A percentile compares a stretch with the other conserved stretches of the same genome.
Conservation (phyloP, 352 stramenopile species). For the Blastocystis sp. region DNA sequence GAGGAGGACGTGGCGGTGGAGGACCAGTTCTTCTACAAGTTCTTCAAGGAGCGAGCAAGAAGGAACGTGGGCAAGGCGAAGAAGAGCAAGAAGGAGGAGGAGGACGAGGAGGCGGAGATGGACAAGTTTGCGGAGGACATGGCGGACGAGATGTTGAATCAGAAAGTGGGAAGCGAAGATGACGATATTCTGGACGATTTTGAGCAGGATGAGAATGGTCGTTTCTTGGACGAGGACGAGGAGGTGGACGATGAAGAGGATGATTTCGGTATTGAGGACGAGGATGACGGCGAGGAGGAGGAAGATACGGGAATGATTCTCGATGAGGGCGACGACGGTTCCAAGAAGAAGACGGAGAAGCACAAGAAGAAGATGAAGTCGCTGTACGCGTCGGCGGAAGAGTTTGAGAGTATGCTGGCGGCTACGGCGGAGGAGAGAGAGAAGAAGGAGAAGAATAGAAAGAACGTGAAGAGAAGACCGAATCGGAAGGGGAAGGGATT, state of each 20-base stretch:
- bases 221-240: conserved; percentile 69
- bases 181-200: conserved; percentile 77
- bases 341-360: conserved; percentile 41
- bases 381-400: conserved; percentile 47
- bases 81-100: conserved; percentile 78
- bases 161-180: conserved; percentile 78
- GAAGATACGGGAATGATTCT: conserved; percentile 61
- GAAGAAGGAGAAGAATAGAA: conserved; percentile 42
- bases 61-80: conserved; percentile 78
- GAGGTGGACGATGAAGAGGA: conserved; percentile 78
- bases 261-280: conserved; percentile 13
- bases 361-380: conserved; percentile 66
- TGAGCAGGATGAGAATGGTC: conserved; percentile 77
- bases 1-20: conserved; percentile 82
- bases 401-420: conserved; percentile 50
- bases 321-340: conserved; percentile 78
- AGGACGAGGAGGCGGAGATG: conserved; percentile 81
- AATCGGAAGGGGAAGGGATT: background rate
- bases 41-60: conserved; percentile 84
- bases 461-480: background rate
- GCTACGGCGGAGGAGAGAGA: conserved; percentile 5
- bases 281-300: conserved; percentile 75
- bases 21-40: conserved; percentile 88
- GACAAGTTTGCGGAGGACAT: conserved; percentile 84
- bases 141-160: conserved; percentile 84